Percentiles rank a stretch among this genome's conserved stretches.
These are phyloP conservation scores for Dendryphion nanum DNA, from an alignment of 2,329 filamentous ascomycete genomes.

Conservation along the genomic window DNA sequence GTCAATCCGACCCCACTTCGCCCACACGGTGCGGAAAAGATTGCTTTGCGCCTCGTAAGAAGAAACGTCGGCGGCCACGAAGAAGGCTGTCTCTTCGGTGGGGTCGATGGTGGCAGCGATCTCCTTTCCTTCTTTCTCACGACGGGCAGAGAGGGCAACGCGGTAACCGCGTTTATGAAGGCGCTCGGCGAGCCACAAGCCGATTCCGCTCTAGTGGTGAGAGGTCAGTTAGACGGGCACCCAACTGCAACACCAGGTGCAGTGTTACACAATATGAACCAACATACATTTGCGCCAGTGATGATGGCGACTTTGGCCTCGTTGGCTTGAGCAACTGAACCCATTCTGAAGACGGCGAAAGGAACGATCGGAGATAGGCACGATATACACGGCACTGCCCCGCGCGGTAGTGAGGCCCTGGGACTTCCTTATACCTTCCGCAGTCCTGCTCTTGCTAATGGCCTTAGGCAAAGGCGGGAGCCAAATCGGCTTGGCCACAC, in stretches of 20 bases:
- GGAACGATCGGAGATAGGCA: too few species aligned
- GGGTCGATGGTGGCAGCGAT: conserved; percentile 17
- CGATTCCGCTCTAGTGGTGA: conserved; percentile 48
- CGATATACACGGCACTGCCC: too few species aligned
- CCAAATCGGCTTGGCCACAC: too few species aligned
- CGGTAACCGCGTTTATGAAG: conserved; percentile 36
- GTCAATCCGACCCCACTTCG: conserved; percentile 49
- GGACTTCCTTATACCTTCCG: too few species aligned
- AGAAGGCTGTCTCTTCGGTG: conserved; percentile 37
- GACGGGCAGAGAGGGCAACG: conserved; percentile 43
- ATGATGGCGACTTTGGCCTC: conserved; percentile 39
- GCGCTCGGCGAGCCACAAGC: conserved; percentile 42
- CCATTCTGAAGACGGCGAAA: too few species aligned
- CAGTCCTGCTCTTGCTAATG: too few species aligned
- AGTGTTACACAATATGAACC: too few species aligned
- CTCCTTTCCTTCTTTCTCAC: conserved; percentile 34
- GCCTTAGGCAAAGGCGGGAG: too few species aligned
- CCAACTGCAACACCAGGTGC: too few species aligned
- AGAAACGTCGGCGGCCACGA: conserved; percentile 47
- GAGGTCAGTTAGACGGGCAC: background rate
- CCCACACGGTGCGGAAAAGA: conserved; percentile 45
- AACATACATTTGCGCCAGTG: conserved; percentile 43
- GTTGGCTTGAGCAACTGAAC: conserved; percentile 1
- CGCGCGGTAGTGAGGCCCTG: too few species aligned
- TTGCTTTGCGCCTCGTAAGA: conserved; percentile 46